Evolutionary conservation across 148 eudicot genomes (phyloP), one percentile per base, ranked within the genome.

Genomic region (Polygonum aviculare): DNA sequence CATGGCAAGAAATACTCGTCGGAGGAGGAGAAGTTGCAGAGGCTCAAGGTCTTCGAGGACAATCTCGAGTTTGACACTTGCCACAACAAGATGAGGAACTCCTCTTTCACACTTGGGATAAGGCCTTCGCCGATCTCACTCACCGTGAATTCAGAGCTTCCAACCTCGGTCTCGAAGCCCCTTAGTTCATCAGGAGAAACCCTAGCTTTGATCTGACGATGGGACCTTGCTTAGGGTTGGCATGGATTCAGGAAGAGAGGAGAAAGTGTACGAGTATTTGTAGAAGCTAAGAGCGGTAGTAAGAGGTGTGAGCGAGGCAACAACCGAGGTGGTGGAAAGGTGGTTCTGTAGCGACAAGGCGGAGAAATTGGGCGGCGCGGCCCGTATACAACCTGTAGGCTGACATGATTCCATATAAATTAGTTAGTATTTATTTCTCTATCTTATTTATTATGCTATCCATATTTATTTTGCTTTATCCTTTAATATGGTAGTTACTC

Each of bases 91-190:
- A 50, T 76, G 38, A 72, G 73, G 4, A 86, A 87, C 84, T 86
- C 83, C 73, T 79, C 82, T 70, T 91, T 87, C 80, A 81, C 87
- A 74, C 98, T 93, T 18, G 81, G 78, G 21, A 84, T 88, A 96
- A 96, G 77, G 87, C 85, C 69, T 96, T 82, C 80, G 93, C 99
- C 76, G 99, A 96, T 86, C 86, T 93, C 40, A 93, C 98, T 80
- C 93, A 84, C 80, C 87, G 89, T 50, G 99, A 94, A 78, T 94
- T 94, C 76, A 90, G 73, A 78, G 74, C 84, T 45, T 81, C 85
- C 6, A 85, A 78, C 59, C 84, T 93, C 83, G 91, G 94, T 21
- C 84, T 90, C 82, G 88, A 90, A 12, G 85, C 90, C 5, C 38
- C 73, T 19, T 69, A 78, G 19, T 39, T 39, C 11, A n/a, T 44